phyloP scores from a whole-genome alignment of 1,284 basidiomycete species.

The Amylostereum chailletii region DNA sequence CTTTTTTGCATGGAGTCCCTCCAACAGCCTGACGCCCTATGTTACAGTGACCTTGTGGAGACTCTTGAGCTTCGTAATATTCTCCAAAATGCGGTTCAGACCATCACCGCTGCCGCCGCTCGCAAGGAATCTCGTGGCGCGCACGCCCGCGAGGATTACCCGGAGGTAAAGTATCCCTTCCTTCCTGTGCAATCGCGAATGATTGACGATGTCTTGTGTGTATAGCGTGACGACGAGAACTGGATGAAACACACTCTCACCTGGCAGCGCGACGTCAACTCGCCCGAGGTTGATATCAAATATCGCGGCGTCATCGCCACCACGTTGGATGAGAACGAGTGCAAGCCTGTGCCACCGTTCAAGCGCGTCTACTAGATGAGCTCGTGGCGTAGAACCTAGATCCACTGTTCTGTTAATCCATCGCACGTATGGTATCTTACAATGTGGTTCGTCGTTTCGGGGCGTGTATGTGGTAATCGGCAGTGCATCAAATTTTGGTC shows the following conservation, averaged over 20 bases:
- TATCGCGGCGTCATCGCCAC: conserved; percentile 82
- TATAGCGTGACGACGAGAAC: conserved; percentile 74
- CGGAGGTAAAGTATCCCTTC: conserved; percentile 48
- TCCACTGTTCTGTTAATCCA: no score
- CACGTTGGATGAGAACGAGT: conserved; percentile 94
- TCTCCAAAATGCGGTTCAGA: conserved; percentile 92
- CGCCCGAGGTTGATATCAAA: conserved; percentile 81
- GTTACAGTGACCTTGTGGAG: conserved; percentile 82
- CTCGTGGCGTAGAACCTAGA: no score
- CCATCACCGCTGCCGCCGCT: conserved; percentile 90
- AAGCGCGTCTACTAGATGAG: conserved; percentile 67
- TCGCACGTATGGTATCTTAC: no score
- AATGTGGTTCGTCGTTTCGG: no score
- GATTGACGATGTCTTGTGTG: neutral
- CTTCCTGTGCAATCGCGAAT: conserved; percentile 2
- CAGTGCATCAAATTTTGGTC: no score
- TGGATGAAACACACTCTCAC: conserved; percentile 97
- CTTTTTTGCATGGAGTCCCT: neutral
- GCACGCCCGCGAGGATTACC: conserved; percentile 94
- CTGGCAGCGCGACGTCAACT: conserved; percentile 68
- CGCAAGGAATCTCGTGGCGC: conserved; percentile 97
- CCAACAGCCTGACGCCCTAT: neutral
- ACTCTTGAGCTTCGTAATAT: conserved; percentile 96
- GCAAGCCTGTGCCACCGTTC: conserved; percentile 84
- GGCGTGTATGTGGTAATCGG: no score